Percentiles rank a stretch among this genome's conserved stretches.
Evolutionary conservation across 371 early-diverging fungal species (phyloP).

Genomic region (Fennellomyces sp.): DNA sequence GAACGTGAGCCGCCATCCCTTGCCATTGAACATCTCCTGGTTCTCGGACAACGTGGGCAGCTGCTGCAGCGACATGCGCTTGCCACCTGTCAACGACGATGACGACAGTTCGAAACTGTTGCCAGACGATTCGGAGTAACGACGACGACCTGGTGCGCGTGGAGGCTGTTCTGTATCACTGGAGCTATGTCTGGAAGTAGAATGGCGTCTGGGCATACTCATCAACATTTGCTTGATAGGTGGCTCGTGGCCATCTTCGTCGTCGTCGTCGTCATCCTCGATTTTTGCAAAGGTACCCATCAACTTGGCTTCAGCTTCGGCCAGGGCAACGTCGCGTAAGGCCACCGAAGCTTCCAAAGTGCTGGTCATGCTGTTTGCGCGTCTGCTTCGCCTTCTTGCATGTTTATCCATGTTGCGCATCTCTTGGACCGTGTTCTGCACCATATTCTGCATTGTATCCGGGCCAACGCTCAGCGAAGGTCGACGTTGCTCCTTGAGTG

Average conservation of each 20-base stretch:
- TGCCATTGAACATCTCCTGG: slow-evolving; percentile 7
- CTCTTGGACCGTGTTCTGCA: slow-evolving; percentile 29
- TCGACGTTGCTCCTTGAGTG: slow-evolving; percentile 24
- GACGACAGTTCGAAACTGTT: slow-evolving; percentile 5
- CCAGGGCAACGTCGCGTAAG: slow-evolving; percentile 34
- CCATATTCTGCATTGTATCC: slow-evolving; percentile 24
- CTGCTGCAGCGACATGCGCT: slow-evolving; percentile 31
- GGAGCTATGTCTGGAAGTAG: slow-evolving; percentile 6
- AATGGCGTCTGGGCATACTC: slow-evolving; percentile 12
- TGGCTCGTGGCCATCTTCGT: background rate
- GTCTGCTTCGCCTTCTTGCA: slow-evolving; percentile 20
- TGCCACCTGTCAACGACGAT: slow-evolving; percentile 9
- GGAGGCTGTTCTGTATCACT: background rate
- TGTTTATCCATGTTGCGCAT: slow-evolving; percentile 26
- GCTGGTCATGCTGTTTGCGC: slow-evolving; percentile 22
- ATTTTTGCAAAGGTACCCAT: slow-evolving; percentile 26
- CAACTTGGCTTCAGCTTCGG: slow-evolving; percentile 43
- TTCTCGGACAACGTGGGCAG: slow-evolving; percentile 30
- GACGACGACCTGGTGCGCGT: slow-evolving; percentile 4
- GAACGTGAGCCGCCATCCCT: slow-evolving; percentile 21
- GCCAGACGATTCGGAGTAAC: slow-evolving; percentile 36
- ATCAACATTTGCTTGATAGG: background rate
- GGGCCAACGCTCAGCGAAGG: slow-evolving; percentile 11
- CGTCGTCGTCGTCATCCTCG: background rate
- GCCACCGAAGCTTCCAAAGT: slow-evolving; percentile 17